These are phyloP conservation scores for Elsinoe ampelina DNA, from an alignment of 2,329 filamentous ascomycete genomes.

Conservation along the genomic window DNA sequence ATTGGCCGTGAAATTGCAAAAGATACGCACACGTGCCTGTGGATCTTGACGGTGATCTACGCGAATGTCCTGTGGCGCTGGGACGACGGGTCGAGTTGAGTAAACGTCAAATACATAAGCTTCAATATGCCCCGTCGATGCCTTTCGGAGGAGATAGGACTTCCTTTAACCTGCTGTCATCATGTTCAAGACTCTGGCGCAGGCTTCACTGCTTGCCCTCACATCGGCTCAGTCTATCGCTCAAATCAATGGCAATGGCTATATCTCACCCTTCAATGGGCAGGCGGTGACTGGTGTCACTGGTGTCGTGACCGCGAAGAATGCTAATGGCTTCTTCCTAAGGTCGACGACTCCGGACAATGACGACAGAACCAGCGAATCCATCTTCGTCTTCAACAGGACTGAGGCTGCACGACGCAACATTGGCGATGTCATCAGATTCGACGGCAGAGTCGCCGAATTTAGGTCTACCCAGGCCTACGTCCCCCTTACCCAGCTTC, in stretches of 20 bases:
- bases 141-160: neutral
- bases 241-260: constrained; percentile 57
- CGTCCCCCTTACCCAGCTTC: constrained; percentile 56
- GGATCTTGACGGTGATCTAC: constrained; percentile 7
- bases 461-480: constrained; percentile 49
- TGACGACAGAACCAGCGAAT: constrained; percentile 52
- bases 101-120: neutral
- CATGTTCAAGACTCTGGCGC: neutral
- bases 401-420: constrained; percentile 43
- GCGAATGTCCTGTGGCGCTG: constrained; percentile 7
- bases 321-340: constrained; percentile 54
- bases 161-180: neutral
- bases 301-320: constrained; percentile 57
- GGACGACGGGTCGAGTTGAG: neutral
- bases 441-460: constrained; percentile 53
- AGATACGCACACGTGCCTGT: constrained; percentile 10
- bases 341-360: constrained; percentile 50
- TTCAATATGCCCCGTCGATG: neutral
- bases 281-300: constrained; percentile 49
- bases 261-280: constrained; percentile 51
- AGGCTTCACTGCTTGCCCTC: constrained; percentile 3
- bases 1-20: neutral
- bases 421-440: constrained; percentile 53
- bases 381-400: constrained; percentile 55
- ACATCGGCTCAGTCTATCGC: constrained; percentile 17